Conservation (phyloP, 345 rosid genomes). For the Mallotus nudiflorus region DNA sequence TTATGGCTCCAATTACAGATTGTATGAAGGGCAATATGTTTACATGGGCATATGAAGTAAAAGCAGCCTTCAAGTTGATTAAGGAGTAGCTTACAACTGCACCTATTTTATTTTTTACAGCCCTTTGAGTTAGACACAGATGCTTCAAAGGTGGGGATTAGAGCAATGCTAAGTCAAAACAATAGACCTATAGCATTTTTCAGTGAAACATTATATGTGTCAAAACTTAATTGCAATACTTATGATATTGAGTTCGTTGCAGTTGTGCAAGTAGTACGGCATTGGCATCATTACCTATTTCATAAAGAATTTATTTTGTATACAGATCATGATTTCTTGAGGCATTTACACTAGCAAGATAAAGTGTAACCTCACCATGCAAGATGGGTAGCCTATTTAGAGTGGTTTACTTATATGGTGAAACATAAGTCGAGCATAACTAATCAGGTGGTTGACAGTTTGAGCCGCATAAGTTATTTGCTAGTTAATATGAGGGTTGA, state of each 20-base stretch:
- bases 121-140: no score
- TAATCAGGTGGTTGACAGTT: not conserved
- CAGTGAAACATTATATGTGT: not conserved
- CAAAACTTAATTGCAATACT: not conserved
- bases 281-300: not conserved
- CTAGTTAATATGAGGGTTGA: no score
- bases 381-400: not conserved
- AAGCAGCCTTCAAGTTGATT: no score
- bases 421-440: not conserved
- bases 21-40: not conserved
- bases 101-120: no score
- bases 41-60: not conserved
- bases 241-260: not conserved
- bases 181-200: no score
- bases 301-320: no score
- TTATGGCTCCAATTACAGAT: not conserved
- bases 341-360: not conserved
- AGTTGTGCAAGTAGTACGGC: not conserved
- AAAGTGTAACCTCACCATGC: not conserved
- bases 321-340: not conserved
- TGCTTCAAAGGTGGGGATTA: no score
- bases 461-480: not conserved
- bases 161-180: no score
- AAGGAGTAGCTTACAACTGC: no score
- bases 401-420: not conserved